Percentiles rank a stretch among this genome's conserved stretches.
Evolutionary conservation across 495 filamentous ascomycete species (phyloP).

Genomic region (Opeltia flavorubescens): DNA sequence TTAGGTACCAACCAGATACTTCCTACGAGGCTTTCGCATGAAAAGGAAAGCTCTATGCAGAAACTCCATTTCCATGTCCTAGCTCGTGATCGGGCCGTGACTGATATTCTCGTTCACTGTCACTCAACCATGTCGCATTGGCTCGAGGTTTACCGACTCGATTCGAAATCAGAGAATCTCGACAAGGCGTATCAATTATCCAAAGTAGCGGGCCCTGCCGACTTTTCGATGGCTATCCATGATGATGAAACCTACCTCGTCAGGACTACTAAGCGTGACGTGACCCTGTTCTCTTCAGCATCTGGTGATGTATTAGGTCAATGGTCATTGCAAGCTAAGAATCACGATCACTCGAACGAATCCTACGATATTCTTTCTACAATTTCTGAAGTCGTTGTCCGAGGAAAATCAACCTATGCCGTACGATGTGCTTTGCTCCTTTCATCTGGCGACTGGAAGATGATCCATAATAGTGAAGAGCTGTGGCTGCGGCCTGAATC

Average conservation of each 20-base stretch:
- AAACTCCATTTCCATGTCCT: slow-evolving; percentile 62
- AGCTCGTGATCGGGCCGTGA: slow-evolving; percentile 47
- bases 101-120: slow-evolving; percentile 78
- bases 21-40: slow-evolving; percentile 34
- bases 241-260: slow-evolving; percentile 82
- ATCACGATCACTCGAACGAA: slow-evolving; percentile 13
- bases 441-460: slow-evolving; percentile 63
- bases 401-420: slow-evolving; percentile 49
- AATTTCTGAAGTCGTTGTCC: slow-evolving; percentile 68
- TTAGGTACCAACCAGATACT: slow-evolving; percentile 55
- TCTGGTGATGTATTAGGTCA: slow-evolving; percentile 62
- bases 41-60: slow-evolving; percentile 43
- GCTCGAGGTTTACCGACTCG: slow-evolving; percentile 76
- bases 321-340: slow-evolving; percentile 43
- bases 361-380: slow-evolving; percentile 42
- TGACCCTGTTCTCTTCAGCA: slow-evolving; percentile 57
- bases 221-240: slow-evolving; percentile 63
- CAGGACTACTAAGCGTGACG: slow-evolving; percentile 55
- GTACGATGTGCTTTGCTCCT: slow-evolving; percentile 61
- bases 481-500: slow-evolving; percentile 75
- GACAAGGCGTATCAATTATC: slow-evolving; percentile 66
- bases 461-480: slow-evolving; percentile 66
- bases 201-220: slow-evolving; percentile 48
- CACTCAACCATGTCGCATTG: slow-evolving; percentile 55
- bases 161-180: slow-evolving; percentile 49